Conservation (phyloP, 805 yeast species). For the Saccharomycopsis fodiens region DNA sequence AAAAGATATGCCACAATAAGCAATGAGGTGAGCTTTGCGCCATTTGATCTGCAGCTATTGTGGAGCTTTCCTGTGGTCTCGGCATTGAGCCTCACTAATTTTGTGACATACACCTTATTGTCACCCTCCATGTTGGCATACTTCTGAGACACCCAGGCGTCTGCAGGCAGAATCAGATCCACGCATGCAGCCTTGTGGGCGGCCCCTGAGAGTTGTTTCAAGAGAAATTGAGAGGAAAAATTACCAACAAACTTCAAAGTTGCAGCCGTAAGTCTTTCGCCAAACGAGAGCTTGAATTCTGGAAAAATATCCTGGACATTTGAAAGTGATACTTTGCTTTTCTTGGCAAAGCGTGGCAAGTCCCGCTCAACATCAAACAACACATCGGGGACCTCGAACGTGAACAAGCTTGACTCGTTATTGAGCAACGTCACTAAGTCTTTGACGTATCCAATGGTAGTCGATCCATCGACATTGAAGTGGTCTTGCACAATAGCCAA, state of each 20-base stretch:
- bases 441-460: slow-evolving; percentile 3
- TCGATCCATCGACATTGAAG: slow-evolving; percentile 4
- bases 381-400: neutral
- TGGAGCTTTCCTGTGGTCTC: neutral
- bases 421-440: slow-evolving; percentile 3
- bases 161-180: neutral
- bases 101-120: neutral
- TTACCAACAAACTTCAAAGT: neutral
- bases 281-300: slow-evolving; percentile 1
- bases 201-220: neutral
- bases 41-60: neutral
- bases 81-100: neutral
- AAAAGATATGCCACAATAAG: neutral
- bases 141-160: neutral
- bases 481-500: slow-evolving; percentile 5
- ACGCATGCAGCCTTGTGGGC: neutral
- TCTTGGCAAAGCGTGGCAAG: neutral
- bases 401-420: neutral
- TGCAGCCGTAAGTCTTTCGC: neutral
- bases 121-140: neutral
- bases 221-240: neutral
- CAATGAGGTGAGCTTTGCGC: neutral
- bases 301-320: slow-evolving; percentile 3
- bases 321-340: neutral
- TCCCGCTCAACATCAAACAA: neutral